These are phyloP conservation scores for Pythium dissimile DNA, from an alignment of 352 stramenopile genomes.

Conservation along the genomic window DNA sequence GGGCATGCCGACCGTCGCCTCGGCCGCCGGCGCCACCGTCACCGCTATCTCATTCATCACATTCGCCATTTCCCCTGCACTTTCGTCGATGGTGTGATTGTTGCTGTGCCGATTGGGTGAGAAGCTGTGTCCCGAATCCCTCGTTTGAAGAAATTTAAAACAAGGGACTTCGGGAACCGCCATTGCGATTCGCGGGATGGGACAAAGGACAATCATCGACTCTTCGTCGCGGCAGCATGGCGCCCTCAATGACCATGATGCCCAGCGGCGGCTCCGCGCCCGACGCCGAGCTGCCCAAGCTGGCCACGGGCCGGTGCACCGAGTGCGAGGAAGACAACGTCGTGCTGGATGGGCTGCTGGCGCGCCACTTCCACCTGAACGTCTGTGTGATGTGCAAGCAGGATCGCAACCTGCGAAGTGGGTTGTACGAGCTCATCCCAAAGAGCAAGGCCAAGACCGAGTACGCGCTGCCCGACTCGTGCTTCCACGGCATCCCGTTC, in stretches of 20 bases:
- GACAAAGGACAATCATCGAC: not conserved
- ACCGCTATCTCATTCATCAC: constrained; percentile 21
- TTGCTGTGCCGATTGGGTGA: constrained; percentile 5
- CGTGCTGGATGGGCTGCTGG: constrained; percentile 45
- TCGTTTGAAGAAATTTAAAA: constrained; percentile 12
- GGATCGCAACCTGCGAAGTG: constrained; percentile 39
- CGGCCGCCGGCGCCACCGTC: constrained; percentile 20
- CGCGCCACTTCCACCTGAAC: constrained; percentile 45
- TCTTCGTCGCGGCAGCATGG: too few species aligned
- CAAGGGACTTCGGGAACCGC: constrained; percentile 5
- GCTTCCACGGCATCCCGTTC: constrained; percentile 44
- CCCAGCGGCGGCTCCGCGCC: not conserved
- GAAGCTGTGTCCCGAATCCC: constrained; percentile 19
- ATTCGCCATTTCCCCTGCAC: too few species aligned
- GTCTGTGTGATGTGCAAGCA: constrained; percentile 71
- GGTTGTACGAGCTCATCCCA: constrained; percentile 57
- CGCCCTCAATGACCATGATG: constrained; percentile 18
- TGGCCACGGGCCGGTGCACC: constrained; percentile 30
- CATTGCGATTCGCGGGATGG: not conserved
- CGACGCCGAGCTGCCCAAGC: constrained; percentile 5
- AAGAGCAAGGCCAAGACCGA: constrained; percentile 55
- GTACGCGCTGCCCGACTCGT: constrained; percentile 59
- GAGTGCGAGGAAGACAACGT: constrained; percentile 49
- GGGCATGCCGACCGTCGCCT: constrained; percentile 47
- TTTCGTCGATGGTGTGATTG: too few species aligned